A percentile compares a stretch with the other conserved stretches of the same genome.
These are phyloP conservation scores for Astragalus membranaceus DNA, from an alignment of 306 rosid species.

Conservation along the genomic window DNA sequence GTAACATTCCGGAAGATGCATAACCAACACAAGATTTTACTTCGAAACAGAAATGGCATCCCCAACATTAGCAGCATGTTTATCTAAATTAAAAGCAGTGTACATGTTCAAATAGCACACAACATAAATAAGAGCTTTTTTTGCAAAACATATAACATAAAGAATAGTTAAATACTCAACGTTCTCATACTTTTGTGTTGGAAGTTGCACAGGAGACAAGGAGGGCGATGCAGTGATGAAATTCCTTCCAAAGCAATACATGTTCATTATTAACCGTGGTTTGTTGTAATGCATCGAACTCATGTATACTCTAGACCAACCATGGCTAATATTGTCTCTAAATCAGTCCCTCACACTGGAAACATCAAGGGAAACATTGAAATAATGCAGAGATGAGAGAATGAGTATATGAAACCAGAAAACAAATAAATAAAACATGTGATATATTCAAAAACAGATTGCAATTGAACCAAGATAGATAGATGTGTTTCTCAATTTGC, in stretches of 20 bases:
- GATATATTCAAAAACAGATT: background rate
- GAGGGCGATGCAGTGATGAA: constrained; percentile 40
- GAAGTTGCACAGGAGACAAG: constrained; percentile 51
- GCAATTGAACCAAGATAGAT: background rate
- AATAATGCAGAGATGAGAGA: background rate
- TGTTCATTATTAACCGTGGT: constrained; percentile 32
- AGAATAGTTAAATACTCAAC: background rate
- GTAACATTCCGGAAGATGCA: background rate
- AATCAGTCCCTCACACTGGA: background rate
- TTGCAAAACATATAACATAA: background rate
- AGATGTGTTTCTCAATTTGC: constrained; percentile 7
- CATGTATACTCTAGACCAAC: constrained; percentile 31
- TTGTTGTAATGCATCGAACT: constrained; percentile 15
- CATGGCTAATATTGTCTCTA: constrained; percentile 5
- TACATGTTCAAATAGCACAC: background rate
- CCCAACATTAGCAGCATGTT: background rate
- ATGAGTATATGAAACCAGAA: background rate
- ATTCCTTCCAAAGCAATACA: constrained; percentile 47
- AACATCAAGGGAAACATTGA: constrained; percentile 9
- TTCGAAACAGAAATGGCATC: background rate
- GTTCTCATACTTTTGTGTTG: constrained; percentile 47
- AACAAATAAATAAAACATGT: background rate
- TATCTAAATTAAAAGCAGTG: background rate
- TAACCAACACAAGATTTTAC: background rate
- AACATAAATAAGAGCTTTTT: background rate